These are phyloP conservation scores for Ophiostoma piceae DNA, from an alignment of 2,329 filamentous ascomycete genomes.

Conservation along the genomic window DNA sequence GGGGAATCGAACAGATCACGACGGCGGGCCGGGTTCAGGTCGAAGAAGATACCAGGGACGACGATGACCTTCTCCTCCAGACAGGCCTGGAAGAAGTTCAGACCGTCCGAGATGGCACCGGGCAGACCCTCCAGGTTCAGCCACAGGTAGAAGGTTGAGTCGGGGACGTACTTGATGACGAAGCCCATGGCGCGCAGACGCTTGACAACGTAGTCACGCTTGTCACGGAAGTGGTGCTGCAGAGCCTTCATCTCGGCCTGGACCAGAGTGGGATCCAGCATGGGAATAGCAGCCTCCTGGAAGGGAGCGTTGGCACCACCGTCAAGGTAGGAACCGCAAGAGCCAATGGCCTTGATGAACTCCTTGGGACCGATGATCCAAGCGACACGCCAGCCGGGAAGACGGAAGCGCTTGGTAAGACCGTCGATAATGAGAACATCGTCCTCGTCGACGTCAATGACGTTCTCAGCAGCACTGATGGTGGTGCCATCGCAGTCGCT, in stretches of 20 bases:
- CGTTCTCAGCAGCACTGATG: constrained; percentile 82
- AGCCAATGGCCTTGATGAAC: constrained; percentile 88
- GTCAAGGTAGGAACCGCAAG: constrained; percentile 89
- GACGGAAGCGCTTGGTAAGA: constrained; percentile 91
- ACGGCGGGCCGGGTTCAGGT: constrained; percentile 83
- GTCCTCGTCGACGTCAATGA: constrained; percentile 82
- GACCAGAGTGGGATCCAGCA: constrained; percentile 84
- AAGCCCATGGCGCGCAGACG: constrained; percentile 84
- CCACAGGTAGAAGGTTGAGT: constrained; percentile 92
- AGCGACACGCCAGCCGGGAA: constrained; percentile 92
- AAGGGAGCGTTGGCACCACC: constrained; percentile 93
- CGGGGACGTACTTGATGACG: constrained; percentile 73
- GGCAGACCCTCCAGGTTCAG: constrained; percentile 64
- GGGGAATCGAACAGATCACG: constrained; percentile 90
- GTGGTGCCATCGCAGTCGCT: constrained; percentile 84
- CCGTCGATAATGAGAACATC: constrained; percentile 94
- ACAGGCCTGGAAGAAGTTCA: constrained; percentile 96
- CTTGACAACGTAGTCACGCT: constrained; percentile 84
- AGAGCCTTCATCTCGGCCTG: constrained; percentile 81
- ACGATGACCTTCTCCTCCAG: constrained; percentile 93
- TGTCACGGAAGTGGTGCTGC: constrained; percentile 81
- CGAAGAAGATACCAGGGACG: constrained; percentile 96
- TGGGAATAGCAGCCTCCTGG: constrained; percentile 85
- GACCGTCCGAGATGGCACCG: constrained; percentile 77
- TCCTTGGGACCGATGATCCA: constrained; percentile 97